Evolutionary conservation across 2,329 filamentous ascomycete species (phyloP).

Genomic region (Fusarium longipes): DNA sequence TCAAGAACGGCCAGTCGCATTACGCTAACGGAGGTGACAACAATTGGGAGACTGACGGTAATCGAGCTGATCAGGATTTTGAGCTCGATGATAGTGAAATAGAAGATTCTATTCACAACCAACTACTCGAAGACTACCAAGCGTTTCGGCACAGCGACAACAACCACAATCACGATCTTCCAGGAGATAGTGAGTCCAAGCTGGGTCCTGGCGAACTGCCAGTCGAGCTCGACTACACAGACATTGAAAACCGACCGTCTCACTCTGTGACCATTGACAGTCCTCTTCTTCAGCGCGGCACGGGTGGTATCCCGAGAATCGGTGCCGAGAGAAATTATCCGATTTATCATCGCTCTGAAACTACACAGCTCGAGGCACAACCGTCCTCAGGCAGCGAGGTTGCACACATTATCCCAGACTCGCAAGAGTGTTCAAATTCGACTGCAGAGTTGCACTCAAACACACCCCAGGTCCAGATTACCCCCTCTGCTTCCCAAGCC

Average conservation of each 20-base stretch:
- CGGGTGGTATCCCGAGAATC: not conserved
- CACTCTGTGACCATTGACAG: not conserved
- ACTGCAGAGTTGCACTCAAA: slow-evolving; percentile 10
- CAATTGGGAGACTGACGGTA: not conserved
- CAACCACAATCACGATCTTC: not conserved
- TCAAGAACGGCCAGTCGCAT: not conserved
- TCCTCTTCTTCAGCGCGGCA: not conserved
- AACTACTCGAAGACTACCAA: not conserved
- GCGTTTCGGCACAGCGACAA: not conserved
- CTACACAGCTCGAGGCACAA: not conserved
- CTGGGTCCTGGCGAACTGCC: not conserved
- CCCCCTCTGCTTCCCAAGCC: slow-evolving; percentile 13
- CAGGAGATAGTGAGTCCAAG: not conserved
- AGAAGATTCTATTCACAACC: not conserved
- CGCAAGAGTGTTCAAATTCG: slow-evolving; percentile 31
- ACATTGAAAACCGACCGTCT: not conserved
- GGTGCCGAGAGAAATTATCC: not conserved
- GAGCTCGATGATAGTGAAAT: not conserved
- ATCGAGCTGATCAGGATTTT: not conserved
- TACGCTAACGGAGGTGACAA: not conserved
- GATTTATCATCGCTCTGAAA: not conserved
- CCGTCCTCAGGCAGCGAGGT: slow-evolving; percentile 7
- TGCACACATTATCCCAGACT: slow-evolving; percentile 37
- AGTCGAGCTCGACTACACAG: not conserved
- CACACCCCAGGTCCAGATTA: not conserved